Evolutionary conservation across 2,329 filamentous ascomycete genomes (phyloP), one percentile per base, ranked within the genome.

Genomic region (Colletotrichum tanaceti): DNA sequence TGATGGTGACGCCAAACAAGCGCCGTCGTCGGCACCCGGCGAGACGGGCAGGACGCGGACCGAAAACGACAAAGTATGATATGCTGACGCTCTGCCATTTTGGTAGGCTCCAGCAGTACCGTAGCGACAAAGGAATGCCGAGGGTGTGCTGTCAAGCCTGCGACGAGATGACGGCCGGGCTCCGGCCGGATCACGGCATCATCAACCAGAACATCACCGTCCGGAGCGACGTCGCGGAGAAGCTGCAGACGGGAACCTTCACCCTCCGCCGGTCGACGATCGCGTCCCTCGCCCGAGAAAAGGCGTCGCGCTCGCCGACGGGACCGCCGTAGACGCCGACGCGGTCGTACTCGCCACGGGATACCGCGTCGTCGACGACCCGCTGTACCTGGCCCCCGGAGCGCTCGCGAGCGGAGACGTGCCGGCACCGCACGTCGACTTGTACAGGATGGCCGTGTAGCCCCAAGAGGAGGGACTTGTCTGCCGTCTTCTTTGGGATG

Each of bases 101-200:
- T 9, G 7, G 9, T 70, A 78, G 79, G 79, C 16, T 53, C 79
- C 49, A 75, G 76, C 43, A 78, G 79, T n/a, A 71, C 81, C 22
- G 71, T 71, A 14, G 74, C 79, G 7, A 72, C 80, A 61, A 82
- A 81, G 63, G 77, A 81, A 71, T 80, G 77, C 60, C 73, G 7
- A 69, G 75, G 66, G 71, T 81, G 4, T 70, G 79, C 16, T 62
- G 75, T 44, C 46, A 76, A 4, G 73, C 78, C 2, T 68, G 76
- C 46, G 79, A 78, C n/a, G 52, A 73, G 46, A 74, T 74, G 24
- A 77, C 79, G 3, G 46, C 73, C 24, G 74, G 71, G 3, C 73
- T 81, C 28, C 71, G 73, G 58, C 77, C 80, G 14, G 71, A 76
- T 5, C 78, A 82, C 72, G 70, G 70, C 10, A 70, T 82, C 47